Base-by-base conservation (phyloP, 2,329 filamentous ascomycete species). In the Ceratocystis eucalypticola region DNA sequence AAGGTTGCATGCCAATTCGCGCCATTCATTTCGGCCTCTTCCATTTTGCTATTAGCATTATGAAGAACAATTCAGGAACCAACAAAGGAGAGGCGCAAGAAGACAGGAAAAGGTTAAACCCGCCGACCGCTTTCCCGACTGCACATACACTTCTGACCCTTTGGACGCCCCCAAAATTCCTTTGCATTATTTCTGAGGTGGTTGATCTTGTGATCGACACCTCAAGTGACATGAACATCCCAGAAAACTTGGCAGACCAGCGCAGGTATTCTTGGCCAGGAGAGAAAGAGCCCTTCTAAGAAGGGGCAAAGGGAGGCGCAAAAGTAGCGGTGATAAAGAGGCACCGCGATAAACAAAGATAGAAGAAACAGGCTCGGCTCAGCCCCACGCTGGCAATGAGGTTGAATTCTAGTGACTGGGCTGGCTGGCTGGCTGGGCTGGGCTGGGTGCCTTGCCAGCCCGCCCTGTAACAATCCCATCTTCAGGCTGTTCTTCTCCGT, bases 201-300 rank as follows among this genome's bases (percentile, higher is more conserved):
- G 55, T 20, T 59, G 28, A 59, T 59, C 55, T 59, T 37, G 55
- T 37, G 55, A 59, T 59, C 55, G 55, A 59, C 55, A 37, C 22
- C 28, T 59, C 28, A 59, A 59, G 25, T 59, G 55, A 59, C 55
- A 59, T 59, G 15, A 22, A 17, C 17, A 30, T 12, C 37, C 37
- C 37, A 41, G 10, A 2, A 30, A 8, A 55, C 20, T 10, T 10
- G 28, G 33, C 28, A n/a, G 33, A 37, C 10, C 55, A n/a, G 15
- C 25, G 55, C 55, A 33, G 55, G 15, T 59, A 59, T 59, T 59
- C 10, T 59, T 59, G 17, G 55, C 15, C 17, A 3, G 10, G n/a
- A 53, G 48, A 37, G 33, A 30, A 59, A 30, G n/a, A 37, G 28
- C 3, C 7, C 48, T 28, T 15, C 15, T 15, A 5, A 22, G 25